phyloP scores from a whole-genome alignment of 495 filamentous ascomycete genomes.

The Aspergillus leporis region DNA sequence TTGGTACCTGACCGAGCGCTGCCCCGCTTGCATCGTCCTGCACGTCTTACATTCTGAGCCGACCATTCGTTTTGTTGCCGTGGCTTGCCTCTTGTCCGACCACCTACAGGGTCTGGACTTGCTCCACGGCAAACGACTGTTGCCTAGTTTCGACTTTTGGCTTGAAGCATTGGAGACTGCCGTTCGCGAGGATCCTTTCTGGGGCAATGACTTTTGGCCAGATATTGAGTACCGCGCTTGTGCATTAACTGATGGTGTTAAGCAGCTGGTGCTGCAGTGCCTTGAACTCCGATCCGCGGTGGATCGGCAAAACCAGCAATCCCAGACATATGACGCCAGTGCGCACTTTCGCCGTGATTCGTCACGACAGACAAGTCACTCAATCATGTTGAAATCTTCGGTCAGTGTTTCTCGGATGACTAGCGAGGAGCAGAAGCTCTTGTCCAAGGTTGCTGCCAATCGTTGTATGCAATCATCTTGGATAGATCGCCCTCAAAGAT shows the following conservation, averaged over 20 bases:
- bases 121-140: slow-evolving; percentile 16
- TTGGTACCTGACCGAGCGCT: slow-evolving; percentile 58
- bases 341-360: slow-evolving; percentile 21
- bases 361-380: slow-evolving; percentile 19
- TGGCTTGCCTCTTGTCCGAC: slow-evolving; percentile 54
- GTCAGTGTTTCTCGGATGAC: slow-evolving; percentile 20
- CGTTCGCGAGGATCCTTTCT: slow-evolving; percentile 56
- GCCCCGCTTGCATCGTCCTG: slow-evolving; percentile 57
- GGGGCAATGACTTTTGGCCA: slow-evolving; percentile 56
- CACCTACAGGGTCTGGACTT: slow-evolving; percentile 31
- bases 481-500: slow-evolving; percentile 25
- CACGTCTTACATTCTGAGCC: slow-evolving; percentile 59
- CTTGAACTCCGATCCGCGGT: slow-evolving; percentile 42
- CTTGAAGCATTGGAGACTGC: slow-evolving; percentile 53
- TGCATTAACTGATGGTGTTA: slow-evolving; percentile 51
- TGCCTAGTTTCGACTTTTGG: slow-evolving; percentile 56
- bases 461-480: slow-evolving; percentile 23
- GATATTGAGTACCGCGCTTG: slow-evolving; percentile 54
- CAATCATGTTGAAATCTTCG: slow-evolving; percentile 17
- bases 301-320: slow-evolving; percentile 27
- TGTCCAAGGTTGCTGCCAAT: slow-evolving; percentile 22
- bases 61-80: slow-evolving; percentile 57
- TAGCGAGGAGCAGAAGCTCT: slow-evolving; percentile 28
- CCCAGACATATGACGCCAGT: slow-evolving; percentile 26
- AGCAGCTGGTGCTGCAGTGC: slow-evolving; percentile 56